Base-by-base conservation (phyloP, 108 stramenopile species). In the Cyclotella atomus region DNA sequence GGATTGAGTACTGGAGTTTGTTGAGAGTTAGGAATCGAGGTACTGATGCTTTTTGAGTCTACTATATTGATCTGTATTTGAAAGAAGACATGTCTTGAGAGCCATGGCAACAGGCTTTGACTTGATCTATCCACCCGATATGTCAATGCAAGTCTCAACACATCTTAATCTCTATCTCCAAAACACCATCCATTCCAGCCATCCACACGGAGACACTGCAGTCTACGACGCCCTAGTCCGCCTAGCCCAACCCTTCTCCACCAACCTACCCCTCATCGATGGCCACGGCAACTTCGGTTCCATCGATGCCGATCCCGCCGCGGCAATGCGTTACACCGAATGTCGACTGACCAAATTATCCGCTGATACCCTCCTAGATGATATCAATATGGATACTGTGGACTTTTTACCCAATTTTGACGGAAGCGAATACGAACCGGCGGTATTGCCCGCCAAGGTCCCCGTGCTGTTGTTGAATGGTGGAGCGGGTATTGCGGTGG, bases 321-420 rank as follows among this genome's bases (percentile, higher is more conserved):
- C 98, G 0, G 98, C 98, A 15, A 98, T 98, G 98, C 84, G 98
- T 21, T 98, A 98, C 85, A 98, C 98, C 0, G 98, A 98, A 78
- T 95, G 95, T 62, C 88, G 89, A 38, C 73, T 98, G 19, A 91
- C 95, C 25, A 54, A 27, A 24, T 59, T 97, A 29, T 83, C 96
- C 9, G 69, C 84, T 10, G 89, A 92, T 54, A 83, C 95, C 3
- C 59, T 98, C 19, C 62, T 98, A 73, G 83, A 89, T 20, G 96
- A 96, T 76, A 70, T 97, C 16, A 49, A 87, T 64, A 50, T 85
- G 57, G 90, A 94, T 73, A 96, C 90, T 2, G 95, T 96, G 19
- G 91, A 95, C 52, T 95, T 95, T 66, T 52, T 84, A 20, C 84
- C 92, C 32, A 97, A 98, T 77, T 97, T 98, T 85, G 97, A 97